These are phyloP conservation scores for Penicillium waksmanii DNA, from an alignment of 495 filamentous ascomycete species.

Conservation along the genomic window DNA sequence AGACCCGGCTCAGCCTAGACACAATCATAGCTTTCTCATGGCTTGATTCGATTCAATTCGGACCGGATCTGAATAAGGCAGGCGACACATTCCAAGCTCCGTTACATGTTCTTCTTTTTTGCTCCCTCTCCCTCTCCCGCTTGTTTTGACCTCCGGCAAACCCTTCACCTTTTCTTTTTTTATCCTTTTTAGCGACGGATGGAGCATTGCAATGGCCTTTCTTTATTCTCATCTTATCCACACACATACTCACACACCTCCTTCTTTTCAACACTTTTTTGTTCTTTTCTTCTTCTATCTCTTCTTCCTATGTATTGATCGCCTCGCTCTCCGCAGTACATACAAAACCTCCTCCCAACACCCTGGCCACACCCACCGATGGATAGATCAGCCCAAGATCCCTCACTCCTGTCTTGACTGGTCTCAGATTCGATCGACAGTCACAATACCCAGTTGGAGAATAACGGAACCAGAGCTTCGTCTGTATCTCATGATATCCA, in stretches of 20 bases:
- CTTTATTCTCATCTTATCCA: conserved; percentile 2
- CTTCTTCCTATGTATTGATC: not conserved
- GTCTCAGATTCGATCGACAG: not conserved
- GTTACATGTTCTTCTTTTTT: conserved; percentile 10
- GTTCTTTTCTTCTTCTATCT: conserved; percentile 9
- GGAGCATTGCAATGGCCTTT: conserved; percentile 36
- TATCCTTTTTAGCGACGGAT: conserved; percentile 36
- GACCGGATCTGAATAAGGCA: not conserved
- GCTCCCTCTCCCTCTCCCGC: conserved; percentile 13
- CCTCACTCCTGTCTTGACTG: not conserved
- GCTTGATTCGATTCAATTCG: not conserved
- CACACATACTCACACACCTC: not conserved
- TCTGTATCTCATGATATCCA: not conserved
- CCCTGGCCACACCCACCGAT: not conserved
- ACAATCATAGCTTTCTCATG: not conserved
- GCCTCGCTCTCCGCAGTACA: not conserved
- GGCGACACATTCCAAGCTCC: conserved; percentile 8
- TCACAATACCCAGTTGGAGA: conserved; percentile 1
- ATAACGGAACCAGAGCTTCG: not conserved
- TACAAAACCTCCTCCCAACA: not conserved
- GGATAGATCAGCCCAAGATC: not conserved
- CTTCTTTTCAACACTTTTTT: not conserved
- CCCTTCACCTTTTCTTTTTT: conserved; percentile 11
- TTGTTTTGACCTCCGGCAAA: not conserved
- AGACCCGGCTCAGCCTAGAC: not conserved